phyloP scores from a whole-genome alignment of 768 basidiomycete species.

The Termitomyces sp. region DNA sequence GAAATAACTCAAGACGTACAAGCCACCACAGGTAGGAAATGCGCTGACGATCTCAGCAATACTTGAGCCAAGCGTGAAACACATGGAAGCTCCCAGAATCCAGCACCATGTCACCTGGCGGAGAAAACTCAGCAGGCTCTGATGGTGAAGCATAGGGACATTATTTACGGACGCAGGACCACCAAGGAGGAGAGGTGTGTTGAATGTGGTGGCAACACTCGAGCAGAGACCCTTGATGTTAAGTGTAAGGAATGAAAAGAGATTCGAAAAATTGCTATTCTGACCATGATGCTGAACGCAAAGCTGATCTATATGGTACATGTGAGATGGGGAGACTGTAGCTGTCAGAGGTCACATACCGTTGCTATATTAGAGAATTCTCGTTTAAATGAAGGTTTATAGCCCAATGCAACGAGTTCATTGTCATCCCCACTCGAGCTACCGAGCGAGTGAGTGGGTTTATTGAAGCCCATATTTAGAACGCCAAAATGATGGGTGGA shows the following conservation, averaged over 20 bases:
- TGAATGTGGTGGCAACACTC: slow-evolving; percentile 73
- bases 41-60: slow-evolving; percentile 78
- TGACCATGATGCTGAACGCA: slow-evolving; percentile 71
- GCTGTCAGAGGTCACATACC: slow-evolving; percentile 27
- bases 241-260: not conserved
- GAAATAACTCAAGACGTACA: slow-evolving; percentile 34
- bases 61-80: slow-evolving; percentile 65
- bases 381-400: slow-evolving; percentile 75
- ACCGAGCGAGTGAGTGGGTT: slow-evolving; percentile 13
- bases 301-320: slow-evolving; percentile 51
- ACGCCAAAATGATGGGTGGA: not conserved
- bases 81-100: slow-evolving; percentile 68
- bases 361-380: slow-evolving; percentile 85
- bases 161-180: slow-evolving; percentile 59
- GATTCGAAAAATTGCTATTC: not conserved
- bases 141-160: not conserved
- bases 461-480: slow-evolving; percentile 8
- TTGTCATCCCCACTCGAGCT: slow-evolving; percentile 53
- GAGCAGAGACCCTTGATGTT: slow-evolving; percentile 57
- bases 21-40: slow-evolving; percentile 67
- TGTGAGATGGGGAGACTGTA: not conserved
- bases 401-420: slow-evolving; percentile 60
- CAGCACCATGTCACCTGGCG: slow-evolving; percentile 63
- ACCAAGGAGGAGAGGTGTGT: slow-evolving; percentile 63
- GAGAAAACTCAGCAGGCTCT: not conserved